Evolutionary conservation across 495 filamentous ascomycete species (phyloP).

Genomic region (Staphylotrichum longicolle): DNA sequence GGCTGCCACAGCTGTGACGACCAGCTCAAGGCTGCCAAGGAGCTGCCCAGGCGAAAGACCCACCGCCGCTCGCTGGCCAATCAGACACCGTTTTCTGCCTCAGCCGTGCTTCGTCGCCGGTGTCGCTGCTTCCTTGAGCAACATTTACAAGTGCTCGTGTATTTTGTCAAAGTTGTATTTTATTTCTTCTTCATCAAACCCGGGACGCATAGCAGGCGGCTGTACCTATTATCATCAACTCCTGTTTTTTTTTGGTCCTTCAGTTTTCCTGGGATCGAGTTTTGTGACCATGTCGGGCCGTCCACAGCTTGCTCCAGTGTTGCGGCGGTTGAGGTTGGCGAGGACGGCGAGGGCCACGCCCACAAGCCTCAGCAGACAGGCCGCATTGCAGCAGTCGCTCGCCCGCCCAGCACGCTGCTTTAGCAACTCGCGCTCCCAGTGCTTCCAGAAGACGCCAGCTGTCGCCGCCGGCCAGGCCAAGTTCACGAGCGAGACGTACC

Average conservation of each 20-base stretch:
- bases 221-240: too few species aligned
- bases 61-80: not conserved
- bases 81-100: not conserved
- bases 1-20: conserved; percentile 30
- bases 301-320: conserved; percentile 23
- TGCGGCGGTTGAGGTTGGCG: conserved; percentile 27
- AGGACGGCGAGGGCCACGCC: conserved; percentile 2
- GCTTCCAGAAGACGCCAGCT: conserved; percentile 29
- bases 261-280: not conserved
- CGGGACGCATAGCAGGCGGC: too few species aligned
- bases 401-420: conserved; percentile 33
- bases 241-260: not conserved
- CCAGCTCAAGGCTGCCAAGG: conserved; percentile 26
- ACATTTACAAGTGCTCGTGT: not conserved
- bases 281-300: conserved; percentile 27
- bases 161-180: not conserved
- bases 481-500: conserved; percentile 82
- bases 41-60: not conserved
- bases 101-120: conserved; percentile 12
- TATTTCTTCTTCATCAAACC: not conserved
- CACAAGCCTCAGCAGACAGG: conserved; percentile 18
- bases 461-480: conserved; percentile 46
- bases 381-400: conserved; percentile 20
- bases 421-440: conserved; percentile 34
- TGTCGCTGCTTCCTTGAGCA: conserved; percentile 14